Base-by-base conservation (phyloP, 73 alveolate genomes). In the Uronychia setigera region DNA sequence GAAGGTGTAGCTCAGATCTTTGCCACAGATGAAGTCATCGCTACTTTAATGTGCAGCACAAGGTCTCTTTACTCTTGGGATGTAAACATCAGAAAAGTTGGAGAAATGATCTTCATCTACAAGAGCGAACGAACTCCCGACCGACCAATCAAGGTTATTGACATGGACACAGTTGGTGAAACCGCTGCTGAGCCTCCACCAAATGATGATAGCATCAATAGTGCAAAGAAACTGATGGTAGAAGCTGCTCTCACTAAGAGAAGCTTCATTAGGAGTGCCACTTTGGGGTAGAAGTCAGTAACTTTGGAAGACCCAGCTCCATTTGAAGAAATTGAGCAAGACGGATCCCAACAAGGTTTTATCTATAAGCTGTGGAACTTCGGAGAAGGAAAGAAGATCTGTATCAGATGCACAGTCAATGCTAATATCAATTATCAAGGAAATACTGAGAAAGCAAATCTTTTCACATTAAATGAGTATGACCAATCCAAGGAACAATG, bases 1-100 rank as follows among this genome's bases (percentile, higher is more conserved):
- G 89, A 82, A 29, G 74, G 74, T 28, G 35, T 67, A 82, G 89
- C 89, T 25, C 35, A 82, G 25, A 57, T 82, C 76, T 82, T 82
- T 31, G 89, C 89, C 27, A 82, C 89, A 26, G 89, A 82, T 13
- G 32, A 59, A 19, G 89, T 83, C 81, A 83, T 74, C 1, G 82
- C 89, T 11, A 83, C 89, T 13, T 67, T 82, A 30, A 82, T 82
- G 89, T 67, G 83, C 31, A 83, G 83, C 29, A 82, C 89, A 9
- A 82, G 74, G 83, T 27, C 76, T 26, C 58, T 67, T 29, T 82
- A 82, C 32, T 82, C 89, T 74, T 82, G 89, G 89, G 89, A 82
- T 74, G 89, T 82, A 27, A 35, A 1, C 60, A 82, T 82, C 75
- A 82, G 32, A 77, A 82, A 82, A 59, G 26, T 32, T 32, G 35